Percentiles rank a stretch among this genome's conserved stretches.
Conservation (phyloP, 345 rosid species). For the Hibiscus syriacus region DNA sequence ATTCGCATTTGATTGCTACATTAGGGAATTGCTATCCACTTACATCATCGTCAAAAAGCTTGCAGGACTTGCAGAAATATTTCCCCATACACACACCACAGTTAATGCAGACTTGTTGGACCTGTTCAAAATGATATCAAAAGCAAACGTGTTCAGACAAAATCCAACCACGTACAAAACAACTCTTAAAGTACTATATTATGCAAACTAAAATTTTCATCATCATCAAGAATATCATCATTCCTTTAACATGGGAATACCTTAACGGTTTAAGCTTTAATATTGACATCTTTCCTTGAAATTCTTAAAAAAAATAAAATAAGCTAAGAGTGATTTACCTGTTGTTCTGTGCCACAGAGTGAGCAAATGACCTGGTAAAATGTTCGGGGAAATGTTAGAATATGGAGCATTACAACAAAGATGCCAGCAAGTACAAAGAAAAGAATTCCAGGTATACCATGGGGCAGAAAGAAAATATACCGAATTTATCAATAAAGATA, state of each 20-base stretch:
- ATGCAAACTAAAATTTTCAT: not conserved
- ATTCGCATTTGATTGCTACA: not conserved
- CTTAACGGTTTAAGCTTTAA: not conserved
- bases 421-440: not conserved
- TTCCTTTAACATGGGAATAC: not conserved
- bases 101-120: conserved; percentile 49
- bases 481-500: not conserved
- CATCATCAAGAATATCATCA: not conserved
- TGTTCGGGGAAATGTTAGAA: conserved; percentile 6
- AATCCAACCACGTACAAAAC: not conserved
- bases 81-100: conserved; percentile 90
- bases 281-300: not conserved
- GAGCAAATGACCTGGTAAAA: conserved; percentile 56
- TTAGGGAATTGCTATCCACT: conserved; percentile 17
- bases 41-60: conserved; percentile 85
- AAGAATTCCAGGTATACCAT: not conserved
- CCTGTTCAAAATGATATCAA: conserved; percentile 32
- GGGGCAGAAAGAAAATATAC: not conserved
- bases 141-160: not conserved
- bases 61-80: conserved; percentile 70
- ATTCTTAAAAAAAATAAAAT: not conserved
- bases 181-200: not conserved
- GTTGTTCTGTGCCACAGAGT: conserved; percentile 82
- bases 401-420: not conserved
- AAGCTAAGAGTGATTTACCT: conserved; percentile 35